phyloP scores from a whole-genome alignment of 345 rosid genomes.

The Carallia brachiata region DNA sequence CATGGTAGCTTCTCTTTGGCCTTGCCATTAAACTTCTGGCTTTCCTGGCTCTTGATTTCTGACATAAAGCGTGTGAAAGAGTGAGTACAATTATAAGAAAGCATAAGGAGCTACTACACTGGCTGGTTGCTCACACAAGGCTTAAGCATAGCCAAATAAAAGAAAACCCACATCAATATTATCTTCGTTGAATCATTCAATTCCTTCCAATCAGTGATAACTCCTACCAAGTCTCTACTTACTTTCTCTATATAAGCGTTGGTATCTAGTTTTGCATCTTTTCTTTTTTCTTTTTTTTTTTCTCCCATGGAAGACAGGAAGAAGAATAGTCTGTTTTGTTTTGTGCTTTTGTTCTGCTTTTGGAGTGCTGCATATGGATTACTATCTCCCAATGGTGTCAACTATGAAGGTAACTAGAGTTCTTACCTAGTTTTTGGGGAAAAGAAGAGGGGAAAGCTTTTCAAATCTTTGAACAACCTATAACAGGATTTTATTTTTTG shows the following conservation, averaged over 20 bases:
- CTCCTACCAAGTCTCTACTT: constrained; percentile 16
- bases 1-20: constrained; percentile 38
- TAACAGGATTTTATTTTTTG: not conserved
- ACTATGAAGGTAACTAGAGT: constrained; percentile 68
- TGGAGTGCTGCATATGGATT: constrained; percentile 49
- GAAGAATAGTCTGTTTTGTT: constrained; percentile 26
- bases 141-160: constrained; percentile 10
- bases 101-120: constrained; percentile 16
- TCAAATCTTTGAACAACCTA: not conserved
- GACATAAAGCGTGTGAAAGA: constrained; percentile 27
- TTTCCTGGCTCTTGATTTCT: constrained; percentile 38
- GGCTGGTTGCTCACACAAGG: constrained; percentile 21
- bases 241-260: not conserved
- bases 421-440: not conserved
- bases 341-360: constrained; percentile 34
- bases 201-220: not conserved
- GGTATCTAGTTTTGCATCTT: constrained; percentile 2
- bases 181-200: constrained; percentile 19
- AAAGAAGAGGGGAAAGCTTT: not conserved
- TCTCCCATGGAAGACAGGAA: constrained; percentile 37
- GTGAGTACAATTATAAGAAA: constrained; percentile 33
- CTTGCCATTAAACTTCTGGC: constrained; percentile 21
- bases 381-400: constrained; percentile 77
- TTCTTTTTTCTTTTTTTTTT: not conserved
- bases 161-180: constrained; percentile 24